phyloP scores from a whole-genome alignment of 805 yeast species.

The Nakazawaea peltata region DNA sequence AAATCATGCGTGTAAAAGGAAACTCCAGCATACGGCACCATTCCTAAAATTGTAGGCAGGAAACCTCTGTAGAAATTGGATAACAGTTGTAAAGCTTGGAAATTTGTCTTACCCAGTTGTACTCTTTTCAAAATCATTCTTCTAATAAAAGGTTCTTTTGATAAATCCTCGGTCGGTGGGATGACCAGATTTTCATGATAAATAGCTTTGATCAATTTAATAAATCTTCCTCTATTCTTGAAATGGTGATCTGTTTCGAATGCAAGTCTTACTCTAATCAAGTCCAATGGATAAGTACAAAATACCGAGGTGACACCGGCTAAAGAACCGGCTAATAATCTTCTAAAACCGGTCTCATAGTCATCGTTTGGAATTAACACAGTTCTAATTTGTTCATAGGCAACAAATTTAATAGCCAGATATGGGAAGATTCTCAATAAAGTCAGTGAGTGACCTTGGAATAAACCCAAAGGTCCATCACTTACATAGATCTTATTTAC shows the following conservation, averaged over 20 bases:
- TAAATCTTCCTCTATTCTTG: constrained; percentile 22
- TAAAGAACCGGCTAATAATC: constrained; percentile 82
- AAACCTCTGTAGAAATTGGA: constrained; percentile 90
- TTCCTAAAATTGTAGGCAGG: constrained; percentile 87
- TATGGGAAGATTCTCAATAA: constrained; percentile 88
- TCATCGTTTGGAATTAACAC: constrained; percentile 65
- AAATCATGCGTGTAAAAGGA: constrained; percentile 91
- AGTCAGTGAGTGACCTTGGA: constrained; percentile 95
- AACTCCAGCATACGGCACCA: constrained; percentile 98
- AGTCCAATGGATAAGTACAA: constrained; percentile 86
- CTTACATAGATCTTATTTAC: constrained; percentile 51
- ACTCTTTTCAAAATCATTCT: constrained; percentile 20
- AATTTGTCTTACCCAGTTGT: constrained; percentile 23
- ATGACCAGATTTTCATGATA: constrained; percentile 25
- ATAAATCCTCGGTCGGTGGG: constrained; percentile 20
- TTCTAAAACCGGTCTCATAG: constrained; percentile 72
- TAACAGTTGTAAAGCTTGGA: constrained; percentile 28
- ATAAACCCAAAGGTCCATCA: constrained; percentile 77
- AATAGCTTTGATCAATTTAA: constrained; percentile 20
- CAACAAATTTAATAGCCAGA: constrained; percentile 94
- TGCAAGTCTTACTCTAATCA: constrained; percentile 86
- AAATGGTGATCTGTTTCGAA: constrained; percentile 54
- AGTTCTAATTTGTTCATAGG: constrained; percentile 86
- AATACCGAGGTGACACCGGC: constrained; percentile 86
- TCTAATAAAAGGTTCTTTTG: constrained; percentile 21